Base-by-base conservation (phyloP, 257 asterid genomes). In the Scutellaria barbata region DNA sequence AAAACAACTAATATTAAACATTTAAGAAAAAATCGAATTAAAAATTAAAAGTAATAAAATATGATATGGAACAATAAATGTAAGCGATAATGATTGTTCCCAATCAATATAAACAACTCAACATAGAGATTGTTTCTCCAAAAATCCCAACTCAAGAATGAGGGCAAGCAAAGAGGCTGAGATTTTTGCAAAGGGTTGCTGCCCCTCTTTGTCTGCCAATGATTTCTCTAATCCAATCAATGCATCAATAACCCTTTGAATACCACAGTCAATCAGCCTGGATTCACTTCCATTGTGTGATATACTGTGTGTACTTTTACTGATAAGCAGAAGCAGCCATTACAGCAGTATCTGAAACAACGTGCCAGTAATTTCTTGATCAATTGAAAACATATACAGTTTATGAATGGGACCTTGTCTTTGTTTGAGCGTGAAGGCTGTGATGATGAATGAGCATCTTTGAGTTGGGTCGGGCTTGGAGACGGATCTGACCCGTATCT, bases 401-500 rank as follows among this genome's bases (percentile, higher is more conserved):
- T 22, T 22, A 22, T 22, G 25, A 1, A 22, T 30, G n/a, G n/a
- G n/a, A 2, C 35, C 35, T 4, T 30, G 35, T 30, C 35, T 30
- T 30, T 30, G 3, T 30, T 30, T 1, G 35, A 30, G 35, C 2
- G 35, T 30, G n/a, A 39, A 16, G 81, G 77, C 82, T 71, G 67
- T 78, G 83, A 80, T 80, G 84, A 72, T 72, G 48, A 54, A 72
- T 72, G 48, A 54, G 41, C 30, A 69, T 22, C 35, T 33, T n/a
- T 4, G 43, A 59, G 71, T 66, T 74, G 76, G 80, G 81, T 70
- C 81, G 51, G 81, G 70, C 47, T 47, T 50, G 66, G 76, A 67
- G 66, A 41, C 51, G 39, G 74, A 71, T 72, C 70, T 47, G 74
- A 67, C 56, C 84, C 60, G 83, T 82, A 76, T 73, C 89, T 80